phyloP scores from a whole-genome alignment of 2,329 filamentous ascomycete species.

The Apiospora koreana region DNA sequence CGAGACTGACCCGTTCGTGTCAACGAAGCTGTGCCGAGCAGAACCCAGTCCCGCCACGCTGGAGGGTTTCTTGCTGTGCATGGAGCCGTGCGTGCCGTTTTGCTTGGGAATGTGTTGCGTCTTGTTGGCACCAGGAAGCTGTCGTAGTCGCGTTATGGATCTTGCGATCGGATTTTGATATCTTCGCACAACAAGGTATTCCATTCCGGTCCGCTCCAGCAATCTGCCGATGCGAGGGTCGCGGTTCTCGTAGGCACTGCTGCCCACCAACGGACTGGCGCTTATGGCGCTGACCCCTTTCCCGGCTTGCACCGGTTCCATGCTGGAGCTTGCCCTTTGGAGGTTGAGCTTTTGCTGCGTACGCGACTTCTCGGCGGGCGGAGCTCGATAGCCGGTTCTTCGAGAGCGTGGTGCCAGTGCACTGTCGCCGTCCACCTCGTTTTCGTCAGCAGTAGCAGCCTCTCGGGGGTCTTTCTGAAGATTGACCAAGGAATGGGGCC shows the following conservation, averaged over 20 bases:
- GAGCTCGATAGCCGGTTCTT: constrained; percentile 39
- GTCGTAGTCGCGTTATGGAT: constrained; percentile 56
- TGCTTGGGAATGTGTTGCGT: constrained; percentile 46
- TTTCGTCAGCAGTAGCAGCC: constrained; percentile 30
- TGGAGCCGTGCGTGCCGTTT: constrained; percentile 37
- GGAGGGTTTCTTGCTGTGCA: constrained; percentile 30
- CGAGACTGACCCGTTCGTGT: constrained; percentile 18
- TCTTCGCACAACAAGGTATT: constrained; percentile 73
- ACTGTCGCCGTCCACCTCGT: constrained; percentile 42
- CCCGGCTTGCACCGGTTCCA: constrained; percentile 60
- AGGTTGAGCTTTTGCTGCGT: constrained; percentile 77
- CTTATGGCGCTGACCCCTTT: constrained; percentile 41
- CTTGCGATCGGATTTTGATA: constrained; percentile 71
- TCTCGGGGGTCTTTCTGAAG: constrained; percentile 31
- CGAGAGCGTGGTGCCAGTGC: constrained; percentile 48
- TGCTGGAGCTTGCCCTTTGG: constrained; percentile 70
- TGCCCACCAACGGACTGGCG: constrained; percentile 50
- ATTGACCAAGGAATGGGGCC: constrained; percentile 45
- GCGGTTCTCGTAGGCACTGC: constrained; percentile 56
- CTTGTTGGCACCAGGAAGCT: constrained; percentile 54
- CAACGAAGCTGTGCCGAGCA: constrained; percentile 8
- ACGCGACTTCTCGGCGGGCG: constrained; percentile 59
- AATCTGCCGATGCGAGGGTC: constrained; percentile 66
- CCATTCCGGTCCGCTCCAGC: constrained; percentile 69
- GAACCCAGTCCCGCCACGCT: constrained; percentile 17